Conservation (phyloP, 2,329 filamentous ascomycete species). For the Pseudogymnoascus sp. region DNA sequence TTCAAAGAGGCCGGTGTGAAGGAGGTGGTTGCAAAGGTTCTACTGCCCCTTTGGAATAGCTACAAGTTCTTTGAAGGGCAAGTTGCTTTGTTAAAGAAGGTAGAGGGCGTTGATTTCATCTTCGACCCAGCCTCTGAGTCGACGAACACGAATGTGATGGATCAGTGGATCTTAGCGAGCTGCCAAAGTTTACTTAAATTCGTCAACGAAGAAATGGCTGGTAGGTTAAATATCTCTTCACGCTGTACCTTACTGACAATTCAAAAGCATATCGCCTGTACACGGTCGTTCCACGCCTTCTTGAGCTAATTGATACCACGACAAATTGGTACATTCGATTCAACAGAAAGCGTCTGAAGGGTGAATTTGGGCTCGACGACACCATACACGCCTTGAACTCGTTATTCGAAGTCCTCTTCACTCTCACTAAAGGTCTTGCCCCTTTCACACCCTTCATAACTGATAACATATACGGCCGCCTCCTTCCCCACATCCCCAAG, state of each 20-base stretch:
- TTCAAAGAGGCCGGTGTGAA: constrained; percentile 93
- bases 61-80: constrained; percentile 96
- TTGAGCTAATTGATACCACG: constrained; percentile 81
- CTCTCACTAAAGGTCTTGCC: constrained; percentile 76
- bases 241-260: constrained; percentile 10
- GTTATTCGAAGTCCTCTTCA: constrained; percentile 87
- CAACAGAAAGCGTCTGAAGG: constrained; percentile 85
- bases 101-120: constrained; percentile 63
- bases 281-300: constrained; percentile 79
- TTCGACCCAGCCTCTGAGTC: constrained; percentile 70
- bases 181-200: constrained; percentile 87
- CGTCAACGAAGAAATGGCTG: constrained; percentile 85
- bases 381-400: constrained; percentile 88
- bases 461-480: constrained; percentile 82
- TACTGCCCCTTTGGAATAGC: constrained; percentile 89
- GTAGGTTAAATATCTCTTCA: constrained; percentile 35
- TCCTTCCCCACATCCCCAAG: constrained; percentile 74
- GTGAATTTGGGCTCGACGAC: constrained; percentile 76
- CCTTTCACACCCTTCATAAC: constrained; percentile 95
- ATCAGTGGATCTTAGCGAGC: constrained; percentile 87
- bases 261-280: constrained; percentile 62
- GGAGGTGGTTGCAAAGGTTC: constrained; percentile 85
- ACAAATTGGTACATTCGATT: constrained; percentile 99
- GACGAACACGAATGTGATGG: constrained; percentile 84
- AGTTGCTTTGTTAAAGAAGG: constrained; percentile 77